Base-by-base conservation (phyloP, 805 yeast genomes). In the Saturnispora quitensis region DNA sequence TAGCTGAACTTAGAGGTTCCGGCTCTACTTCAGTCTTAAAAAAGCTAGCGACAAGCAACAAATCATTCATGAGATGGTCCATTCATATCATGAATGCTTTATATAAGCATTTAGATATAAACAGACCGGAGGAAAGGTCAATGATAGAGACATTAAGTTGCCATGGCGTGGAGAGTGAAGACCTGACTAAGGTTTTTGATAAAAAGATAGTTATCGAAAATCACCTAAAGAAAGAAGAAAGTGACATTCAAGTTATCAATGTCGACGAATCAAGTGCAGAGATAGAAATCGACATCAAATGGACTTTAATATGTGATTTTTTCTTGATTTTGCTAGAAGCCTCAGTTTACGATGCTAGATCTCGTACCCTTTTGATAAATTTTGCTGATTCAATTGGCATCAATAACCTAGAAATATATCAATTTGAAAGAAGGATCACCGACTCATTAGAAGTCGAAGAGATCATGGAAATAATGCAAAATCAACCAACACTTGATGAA, bases 221-320 rank as follows among this genome's bases (percentile, higher is more conserved):
- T 60, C 83, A 85, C 20, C 65, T 69, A 24, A 69, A 65, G 53
- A 54, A 60, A 44, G 56, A 54, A 7, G 47, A 53, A 3, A 48
- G 40, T 2, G 51, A 55, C 43, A 53, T 55, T 10, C 58, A 59
- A 24, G 50, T 58, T 5, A 59, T 60, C 22, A 59, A 57, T 40
- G 43, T 58, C 33, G 52, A 57, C 1, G 65, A 66, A 17, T 56
- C 64, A n/a, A 60, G 66, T 13, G 35, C 54, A 6, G 45, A 50
- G n/a, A 56, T 84, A 7, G 79, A 82, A 27, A 75, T 86, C 50
- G 97, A 90, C 60, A 77, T 93, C 22, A 80, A 90, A 31, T 95
- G 99, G 99, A 90, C 97, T 0, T 77, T 91, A 13, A 71, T 93
- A 5, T 95, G 99, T 68, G 99, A 93, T 64, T 69, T 93, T 45